Base-by-base conservation (phyloP, 1,139 yeast species). In the Torulaspora globosa region DNA sequence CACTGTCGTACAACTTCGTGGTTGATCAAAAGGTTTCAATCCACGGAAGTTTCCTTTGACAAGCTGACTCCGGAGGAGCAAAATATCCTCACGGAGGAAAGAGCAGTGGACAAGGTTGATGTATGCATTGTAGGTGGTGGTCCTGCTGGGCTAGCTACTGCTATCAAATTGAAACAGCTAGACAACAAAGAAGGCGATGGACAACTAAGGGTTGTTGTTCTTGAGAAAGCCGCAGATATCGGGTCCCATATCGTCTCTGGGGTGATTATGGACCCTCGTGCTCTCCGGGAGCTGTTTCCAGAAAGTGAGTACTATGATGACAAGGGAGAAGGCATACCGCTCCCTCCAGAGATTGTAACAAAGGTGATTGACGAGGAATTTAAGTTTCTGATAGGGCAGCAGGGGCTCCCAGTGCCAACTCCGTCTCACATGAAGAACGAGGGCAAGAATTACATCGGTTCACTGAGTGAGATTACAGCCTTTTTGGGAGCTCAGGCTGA, bases 81-180 rank as follows among this genome's bases (percentile, higher is more conserved):
- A 49, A 77, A 66, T 28, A 52, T 70, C 3, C 67, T 81, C 36
- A 68, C 68, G 2, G 81, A 76, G 52, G 89, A 84, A 52, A 72
- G 97, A 49, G 95, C 85, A 8, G 77, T 75, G 6, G 97, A 92
- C 58, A 76, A 78, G 30, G 96, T 88, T 12, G 98, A 92, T 65
- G 95, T 92, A 15, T 86, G 95, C 60, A 88, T 92, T 40, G 96
- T 92, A 1, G 98, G 98, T 32, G 98, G 95, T 35, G 98, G 98
- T 0, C 97, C 97, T 3, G 95, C 97, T 1, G 98, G 98, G 9
- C 72, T 92, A 46, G 92, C 96, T 1, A 84, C 98, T 1, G 98
- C 97, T 11, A 92, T 92, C 53, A 77, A 78, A 54, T 71, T 89
- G 56, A 92, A 92, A 64, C 96, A 88, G 61, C 70, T 90, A 38